Conservation (phyloP, 2,329 filamentous ascomycete species). For the Cryphonectria nitschkei region DNA sequence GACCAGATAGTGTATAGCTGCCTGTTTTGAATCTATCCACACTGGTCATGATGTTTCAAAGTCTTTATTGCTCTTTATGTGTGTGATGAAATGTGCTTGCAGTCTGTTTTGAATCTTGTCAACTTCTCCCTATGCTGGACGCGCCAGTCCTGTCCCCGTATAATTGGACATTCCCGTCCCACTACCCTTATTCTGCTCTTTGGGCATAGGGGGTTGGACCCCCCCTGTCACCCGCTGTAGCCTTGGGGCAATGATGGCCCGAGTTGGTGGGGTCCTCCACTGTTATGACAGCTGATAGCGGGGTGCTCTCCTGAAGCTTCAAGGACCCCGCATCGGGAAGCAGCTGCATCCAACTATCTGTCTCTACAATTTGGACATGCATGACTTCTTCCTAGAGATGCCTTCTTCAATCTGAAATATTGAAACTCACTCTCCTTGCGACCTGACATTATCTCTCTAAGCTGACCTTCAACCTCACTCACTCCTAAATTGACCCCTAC, state of each 20-base stretch:
- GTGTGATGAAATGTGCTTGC: not conserved
- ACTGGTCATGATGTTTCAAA: constrained; percentile 32
- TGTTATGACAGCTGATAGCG: constrained; percentile 13
- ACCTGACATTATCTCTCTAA: not conserved
- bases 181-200: not conserved
- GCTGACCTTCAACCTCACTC: not conserved
- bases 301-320: constrained; percentile 16
- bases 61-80: not conserved
- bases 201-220: not conserved
- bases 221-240: not conserved
- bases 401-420: no score
- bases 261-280: constrained; percentile 16
- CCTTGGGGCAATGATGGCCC: constrained; percentile 21
- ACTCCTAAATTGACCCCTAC: not conserved
- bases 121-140: no score
- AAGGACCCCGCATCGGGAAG: constrained; percentile 20
- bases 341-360: no score
- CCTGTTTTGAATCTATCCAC: constrained; percentile 57
- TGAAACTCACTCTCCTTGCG: not conserved
- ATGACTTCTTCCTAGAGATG: no score
- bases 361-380: no score
- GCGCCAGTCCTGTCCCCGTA: no score
- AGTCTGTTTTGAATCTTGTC: no score
- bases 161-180: no score
- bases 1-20: constrained; percentile 47